Base-by-base conservation (phyloP, 306 rosid genomes). In the Urtica urens region DNA sequence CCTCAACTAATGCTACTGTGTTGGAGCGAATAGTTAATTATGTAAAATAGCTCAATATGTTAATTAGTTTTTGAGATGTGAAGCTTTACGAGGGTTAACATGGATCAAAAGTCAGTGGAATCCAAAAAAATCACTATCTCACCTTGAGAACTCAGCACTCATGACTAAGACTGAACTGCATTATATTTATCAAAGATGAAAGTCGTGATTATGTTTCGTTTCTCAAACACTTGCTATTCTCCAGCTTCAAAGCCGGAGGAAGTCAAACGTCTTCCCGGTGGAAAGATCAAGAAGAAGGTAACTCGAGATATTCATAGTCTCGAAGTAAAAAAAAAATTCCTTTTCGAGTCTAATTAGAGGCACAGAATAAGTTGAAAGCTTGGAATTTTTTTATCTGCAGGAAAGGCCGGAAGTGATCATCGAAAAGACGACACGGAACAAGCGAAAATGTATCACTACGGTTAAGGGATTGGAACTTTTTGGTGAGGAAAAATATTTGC, bases 211-310 rank as follows among this genome's bases (percentile, higher is more conserved):
- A 43, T 43, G 48, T 22, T 31, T 4, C 13, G 37, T 31, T 31
- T 31, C 10, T 31, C 37, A 31, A 13, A n/a, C n/a, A n/a, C n/a
- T n/a, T 31, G 37, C 13, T 31, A 31, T 31, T 31, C 13, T 45
- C 63, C 65, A 73, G 86, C 83, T 17, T 53, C 73, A 15, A 92
- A 82, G 75, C 80, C 71, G 59, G 96, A 80, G 63, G 96, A 79
- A 55, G 96, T 82, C 41, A 92, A 80, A 58, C 96, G 96, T 49
- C 96, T 92, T 63, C 99, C 99, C 46, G 99, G 99, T 56, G 96
- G 99, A 53, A 92, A 92, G 92, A 76, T 86, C 60, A 92, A 92
- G 96, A 92, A 92, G 62, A 92, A 85, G 76, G 99, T 73, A 55
- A n/a, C 46, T 15, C 30, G 38, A 30, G 24, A 37, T 16, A 35